Percentiles rank a stretch among this genome's conserved stretches.
Evolutionary conservation across 2,329 filamentous ascomycete species (phyloP).

Genomic region (Paramyrothecium roridum): DNA sequence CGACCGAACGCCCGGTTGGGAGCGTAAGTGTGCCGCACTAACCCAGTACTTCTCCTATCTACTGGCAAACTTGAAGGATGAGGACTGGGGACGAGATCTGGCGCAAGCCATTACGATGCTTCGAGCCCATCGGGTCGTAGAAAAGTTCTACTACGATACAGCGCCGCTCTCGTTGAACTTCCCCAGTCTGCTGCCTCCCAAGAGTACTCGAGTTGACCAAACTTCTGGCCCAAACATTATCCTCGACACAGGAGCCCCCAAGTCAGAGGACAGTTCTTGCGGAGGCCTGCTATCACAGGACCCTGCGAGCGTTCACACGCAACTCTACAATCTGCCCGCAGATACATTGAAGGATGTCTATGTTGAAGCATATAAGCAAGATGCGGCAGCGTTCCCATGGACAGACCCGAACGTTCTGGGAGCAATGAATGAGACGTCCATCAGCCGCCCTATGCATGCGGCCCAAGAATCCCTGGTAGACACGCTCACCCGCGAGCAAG

Average conservation of each 20-base stretch:
- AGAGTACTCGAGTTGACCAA: slow-evolving; percentile 22
- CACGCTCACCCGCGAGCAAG: not conserved
- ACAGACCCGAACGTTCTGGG: not conserved
- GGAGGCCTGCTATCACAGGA: slow-evolving; percentile 2
- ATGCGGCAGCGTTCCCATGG: slow-evolving; percentile 9
- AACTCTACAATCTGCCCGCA: slow-evolving; percentile 17
- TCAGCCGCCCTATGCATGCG: not conserved
- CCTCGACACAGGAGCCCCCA: not conserved
- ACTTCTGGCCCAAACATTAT: slow-evolving; percentile 11
- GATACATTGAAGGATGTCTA: slow-evolving; percentile 9
- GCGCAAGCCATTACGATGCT: slow-evolving; percentile 27
- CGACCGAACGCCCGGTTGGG: slow-evolving; percentile 37
- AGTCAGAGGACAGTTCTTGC: not conserved
- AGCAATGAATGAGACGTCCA: not conserved
- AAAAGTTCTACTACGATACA: slow-evolving; percentile 29
- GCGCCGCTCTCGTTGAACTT: slow-evolving; percentile 22
- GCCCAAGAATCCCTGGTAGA: too few species aligned
- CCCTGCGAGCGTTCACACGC: slow-evolving; percentile 12
- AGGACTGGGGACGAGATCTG: slow-evolving; percentile 26
- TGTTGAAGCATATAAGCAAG: slow-evolving; percentile 7
- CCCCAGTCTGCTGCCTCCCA: slow-evolving; percentile 8
- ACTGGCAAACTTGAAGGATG: slow-evolving; percentile 11
- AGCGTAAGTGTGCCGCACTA: slow-evolving; percentile 30
- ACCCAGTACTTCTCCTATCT: slow-evolving; percentile 36
- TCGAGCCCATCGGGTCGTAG: slow-evolving; percentile 27